Percentiles rank a stretch among this genome's conserved stretches.
phyloP scores from a whole-genome alignment of 768 basidiomycete genomes.

The Auriscalpium vulgare region DNA sequence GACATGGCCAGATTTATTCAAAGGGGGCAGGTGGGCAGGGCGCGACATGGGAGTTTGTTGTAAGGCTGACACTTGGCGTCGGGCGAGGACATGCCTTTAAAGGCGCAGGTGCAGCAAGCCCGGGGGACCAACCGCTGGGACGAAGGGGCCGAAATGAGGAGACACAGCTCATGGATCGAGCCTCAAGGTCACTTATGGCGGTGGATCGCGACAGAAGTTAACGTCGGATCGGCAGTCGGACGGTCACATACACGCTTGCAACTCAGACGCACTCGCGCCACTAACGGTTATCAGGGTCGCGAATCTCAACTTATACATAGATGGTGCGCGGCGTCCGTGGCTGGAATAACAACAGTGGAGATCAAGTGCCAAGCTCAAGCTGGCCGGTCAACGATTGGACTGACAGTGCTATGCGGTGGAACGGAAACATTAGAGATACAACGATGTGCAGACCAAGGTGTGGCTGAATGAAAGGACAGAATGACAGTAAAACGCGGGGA shows the following conservation, averaged over 20 bases:
- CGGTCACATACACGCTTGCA: no score
- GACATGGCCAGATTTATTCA: constrained; percentile 47
- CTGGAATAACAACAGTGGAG: no score
- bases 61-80: no score
- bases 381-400: no score
- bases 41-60: neutral
- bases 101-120: no score
- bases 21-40: constrained; percentile 9
- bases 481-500: neutral
- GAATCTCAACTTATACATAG: no score
- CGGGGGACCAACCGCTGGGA: no score
- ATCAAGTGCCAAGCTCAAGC: no score
- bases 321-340: no score
- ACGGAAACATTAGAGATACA: constrained; percentile 13
- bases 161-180: neutral
- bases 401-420: constrained; percentile 1
- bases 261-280: neutral
- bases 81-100: no score
- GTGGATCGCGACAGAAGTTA: neutral
- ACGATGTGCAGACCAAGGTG: neutral
- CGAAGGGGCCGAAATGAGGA: neutral
- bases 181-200: neutral
- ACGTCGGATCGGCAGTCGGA: neutral
- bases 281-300: neutral
- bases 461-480: neutral